Evolutionary conservation across 352 stramenopile genomes (phyloP), one percentile per base, ranked within the genome.

Genomic region (Lagenidium sp.): DNA sequence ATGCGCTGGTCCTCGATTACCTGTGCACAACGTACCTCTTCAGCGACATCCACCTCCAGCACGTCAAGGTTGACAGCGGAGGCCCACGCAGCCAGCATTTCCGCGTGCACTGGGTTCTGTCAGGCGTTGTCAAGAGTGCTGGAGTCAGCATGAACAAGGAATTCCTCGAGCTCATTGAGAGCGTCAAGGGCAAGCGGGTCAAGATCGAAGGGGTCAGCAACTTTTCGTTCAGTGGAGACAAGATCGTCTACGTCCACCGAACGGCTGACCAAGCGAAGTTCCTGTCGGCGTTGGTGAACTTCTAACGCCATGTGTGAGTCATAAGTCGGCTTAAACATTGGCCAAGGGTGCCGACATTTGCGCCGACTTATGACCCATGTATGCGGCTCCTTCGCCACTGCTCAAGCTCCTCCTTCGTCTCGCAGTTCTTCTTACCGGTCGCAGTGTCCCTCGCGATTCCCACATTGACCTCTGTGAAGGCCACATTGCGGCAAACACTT

Each of bases 231-330:
- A 86, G 71, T 39, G 73, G 75, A 16, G 74, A 92, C 71, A 92
- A 92, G 53, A 89, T 92, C 53, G 77, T 89, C 47, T 92, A 92
- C 49, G 78, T 92, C 38, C 80, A 92, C 50, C 80, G 80, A 11
- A 92, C 77, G 22, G 80, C 77, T n/a, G 80, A 92, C 60, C 80
- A 92, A 50, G 80, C 80, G 52, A 92, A 92, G 69, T 87, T 92
- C 49, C 57, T 92, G 29, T 89, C 79, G 32, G 71, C 74, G 4
- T 65, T 92, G 4, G 79, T 92, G 30, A 82, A 65, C 35, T 47
- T 86, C n/a, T n/a, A n/a, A n/a, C n/a, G n/a, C n/a, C n/a, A n/a
- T n/a, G n/a, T n/a, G n/a, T n/a, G n/a, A n/a, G n/a, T n/a, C n/a
- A n/a, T n/a, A n/a, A n/a, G n/a, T n/a, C n/a, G n/a, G n/a, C n/a